Percentiles rank a stretch among this genome's conserved stretches.
phyloP scores from a whole-genome alignment of 768 basidiomycete genomes.

The Leucosporidium creatinivorum region DNA sequence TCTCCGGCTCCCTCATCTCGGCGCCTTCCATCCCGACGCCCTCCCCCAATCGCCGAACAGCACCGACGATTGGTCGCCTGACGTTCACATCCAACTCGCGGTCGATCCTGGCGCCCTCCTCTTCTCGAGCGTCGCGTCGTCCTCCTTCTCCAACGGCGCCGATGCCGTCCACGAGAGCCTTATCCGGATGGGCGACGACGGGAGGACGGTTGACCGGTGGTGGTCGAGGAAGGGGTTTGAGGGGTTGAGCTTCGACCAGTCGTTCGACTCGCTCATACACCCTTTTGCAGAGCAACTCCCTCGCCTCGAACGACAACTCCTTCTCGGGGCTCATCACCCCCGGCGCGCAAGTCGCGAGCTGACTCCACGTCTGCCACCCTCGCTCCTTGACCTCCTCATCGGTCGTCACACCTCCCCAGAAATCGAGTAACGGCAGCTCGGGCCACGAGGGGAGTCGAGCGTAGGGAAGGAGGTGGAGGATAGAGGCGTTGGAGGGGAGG shows the following conservation, averaged over 20 bases:
- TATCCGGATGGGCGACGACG: too few species aligned
- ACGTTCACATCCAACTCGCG: too few species aligned
- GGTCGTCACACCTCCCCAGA: constrained; percentile 51
- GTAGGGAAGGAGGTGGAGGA: constrained; percentile 57
- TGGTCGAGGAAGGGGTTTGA: not conserved
- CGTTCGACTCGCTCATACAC: constrained; percentile 8
- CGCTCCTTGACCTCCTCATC: constrained; percentile 42
- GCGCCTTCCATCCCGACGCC: too few species aligned
- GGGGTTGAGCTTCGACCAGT: constrained; percentile 15
- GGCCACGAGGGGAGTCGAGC: constrained; percentile 51
- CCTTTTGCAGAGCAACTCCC: constrained; percentile 33
- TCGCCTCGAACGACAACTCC: constrained; percentile 29
- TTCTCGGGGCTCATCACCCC: constrained; percentile 1
- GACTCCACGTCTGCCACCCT: constrained; percentile 28
- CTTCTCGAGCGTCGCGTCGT: too few species aligned
- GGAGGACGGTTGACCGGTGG: too few species aligned
- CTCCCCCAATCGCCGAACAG: too few species aligned
- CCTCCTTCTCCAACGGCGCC: too few species aligned
- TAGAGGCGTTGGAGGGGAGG: constrained; percentile 46
- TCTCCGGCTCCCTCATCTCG: too few species aligned
- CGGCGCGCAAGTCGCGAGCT: constrained; percentile 14
- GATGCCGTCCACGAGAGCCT: too few species aligned
- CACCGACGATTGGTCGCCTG: too few species aligned
- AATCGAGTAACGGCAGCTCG: constrained; percentile 61
- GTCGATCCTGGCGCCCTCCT: too few species aligned